Conservation (phyloP, 2,329 filamentous ascomycete genomes). For the Zalaria sp. region DNA sequence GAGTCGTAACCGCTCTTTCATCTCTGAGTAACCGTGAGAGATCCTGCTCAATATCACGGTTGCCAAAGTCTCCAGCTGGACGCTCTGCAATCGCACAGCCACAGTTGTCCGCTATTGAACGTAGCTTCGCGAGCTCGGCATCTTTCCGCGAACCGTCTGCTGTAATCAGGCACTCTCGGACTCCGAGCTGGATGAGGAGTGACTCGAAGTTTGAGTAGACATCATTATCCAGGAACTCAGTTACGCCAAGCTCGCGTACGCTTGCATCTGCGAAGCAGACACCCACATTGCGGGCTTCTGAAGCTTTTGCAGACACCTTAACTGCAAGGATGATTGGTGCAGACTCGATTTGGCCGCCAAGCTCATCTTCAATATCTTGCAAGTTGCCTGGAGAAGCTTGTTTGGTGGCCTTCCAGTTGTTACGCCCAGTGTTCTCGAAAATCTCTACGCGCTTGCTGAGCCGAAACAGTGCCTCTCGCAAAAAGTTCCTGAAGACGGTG, state of each 20-base stretch:
- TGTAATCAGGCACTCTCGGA: constrained; percentile 85
- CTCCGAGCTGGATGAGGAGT: constrained; percentile 86
- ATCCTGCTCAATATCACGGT: constrained; percentile 91
- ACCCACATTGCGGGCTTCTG: constrained; percentile 72
- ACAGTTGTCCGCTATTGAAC: constrained; percentile 81
- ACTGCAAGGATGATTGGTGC: constrained; percentile 92
- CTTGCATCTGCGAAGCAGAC: constrained; percentile 98
- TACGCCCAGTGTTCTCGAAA: constrained; percentile 64
- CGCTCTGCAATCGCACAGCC: constrained; percentile 81
- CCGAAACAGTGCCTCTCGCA: constrained; percentile 85
- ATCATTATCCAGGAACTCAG: constrained; percentile 98
- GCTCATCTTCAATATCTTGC: constrained; percentile 91
- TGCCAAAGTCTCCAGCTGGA: constrained; percentile 62
- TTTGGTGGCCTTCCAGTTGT: constrained; percentile 85
- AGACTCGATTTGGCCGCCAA: constrained; percentile 73
- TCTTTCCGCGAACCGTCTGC: constrained; percentile 69
- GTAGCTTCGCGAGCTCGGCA: constrained; percentile 73
- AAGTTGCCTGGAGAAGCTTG: constrained; percentile 81
- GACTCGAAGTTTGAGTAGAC: constrained; percentile 97
- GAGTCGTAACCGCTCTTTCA: constrained; percentile 58
- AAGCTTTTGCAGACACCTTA: constrained; percentile 78
- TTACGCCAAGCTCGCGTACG: constrained; percentile 86
- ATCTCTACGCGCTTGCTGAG: constrained; percentile 86
- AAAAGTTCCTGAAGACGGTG: constrained; percentile 89
- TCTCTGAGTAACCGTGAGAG: constrained; percentile 76